Evolutionary conservation across 176 grass and related monocot species (phyloP).

Genomic region (Pharus latifolius): DNA sequence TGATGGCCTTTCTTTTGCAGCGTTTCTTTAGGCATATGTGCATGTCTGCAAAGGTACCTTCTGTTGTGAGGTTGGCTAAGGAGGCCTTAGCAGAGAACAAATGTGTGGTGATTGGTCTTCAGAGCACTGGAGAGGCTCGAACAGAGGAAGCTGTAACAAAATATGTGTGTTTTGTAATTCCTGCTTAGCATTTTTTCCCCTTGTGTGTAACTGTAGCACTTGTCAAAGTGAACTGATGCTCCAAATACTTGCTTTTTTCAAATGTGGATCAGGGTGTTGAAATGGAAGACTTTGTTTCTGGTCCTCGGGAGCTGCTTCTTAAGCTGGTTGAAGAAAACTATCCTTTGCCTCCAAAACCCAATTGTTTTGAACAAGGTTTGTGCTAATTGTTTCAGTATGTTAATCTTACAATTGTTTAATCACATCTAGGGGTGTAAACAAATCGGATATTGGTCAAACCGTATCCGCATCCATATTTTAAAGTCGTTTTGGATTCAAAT

Average conservation of each 20-base stretch:
- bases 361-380: constrained; percentile 60
- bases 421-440: too few relatives aligned
- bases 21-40: constrained; percentile 98
- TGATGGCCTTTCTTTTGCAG: constrained; percentile 41
- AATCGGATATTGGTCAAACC: too few relatives aligned
- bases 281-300: constrained; percentile 97
- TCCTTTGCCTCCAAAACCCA: constrained; percentile 73
- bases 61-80: constrained; percentile 67
- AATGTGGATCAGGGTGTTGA: constrained; percentile 67
- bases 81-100: constrained; percentile 70
- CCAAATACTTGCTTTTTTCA: constrained; percentile 11
- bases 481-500: too few relatives aligned
- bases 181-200: not conserved
- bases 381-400: constrained; percentile 11
- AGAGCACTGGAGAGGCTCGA: constrained; percentile 98
- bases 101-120: constrained; percentile 96
- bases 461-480: too few relatives aligned
- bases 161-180: constrained; percentile 65
- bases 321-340: constrained; percentile 97
- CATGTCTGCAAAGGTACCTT: constrained; percentile 98
- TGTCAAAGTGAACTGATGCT: not conserved
- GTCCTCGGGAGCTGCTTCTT: constrained; percentile 91
- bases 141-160: constrained; percentile 93
- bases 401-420: too few relatives aligned
- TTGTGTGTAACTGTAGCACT: not conserved